These are phyloP conservation scores for Sarocladium strictum DNA, from an alignment of 2,329 filamentous ascomycete genomes.

Conservation along the genomic window DNA sequence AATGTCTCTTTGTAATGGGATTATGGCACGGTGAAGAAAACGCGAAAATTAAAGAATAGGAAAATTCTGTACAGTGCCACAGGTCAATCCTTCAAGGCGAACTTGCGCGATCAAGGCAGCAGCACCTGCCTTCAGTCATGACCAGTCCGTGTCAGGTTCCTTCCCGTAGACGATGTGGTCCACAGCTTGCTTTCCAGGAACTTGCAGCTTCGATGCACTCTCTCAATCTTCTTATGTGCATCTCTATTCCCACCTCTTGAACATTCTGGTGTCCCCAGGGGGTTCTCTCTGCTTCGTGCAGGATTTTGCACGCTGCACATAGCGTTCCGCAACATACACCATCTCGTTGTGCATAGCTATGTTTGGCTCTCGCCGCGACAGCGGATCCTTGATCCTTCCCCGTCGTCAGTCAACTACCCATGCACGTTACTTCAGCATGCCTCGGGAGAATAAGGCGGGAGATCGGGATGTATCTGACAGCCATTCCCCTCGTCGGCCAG, in stretches of 20 bases:
- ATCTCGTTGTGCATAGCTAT: too few species aligned
- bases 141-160: too few species aligned
- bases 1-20: constrained; percentile 30
- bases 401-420: not conserved
- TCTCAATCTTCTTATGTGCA: too few species aligned
- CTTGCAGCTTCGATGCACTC: not conserved
- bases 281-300: too few species aligned
- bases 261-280: too few species aligned
- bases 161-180: too few species aligned
- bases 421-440: not conserved
- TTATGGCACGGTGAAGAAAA: not conserved
- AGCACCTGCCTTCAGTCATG: too few species aligned
- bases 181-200: not conserved
- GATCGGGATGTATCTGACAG: not conserved
- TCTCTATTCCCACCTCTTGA: too few species aligned
- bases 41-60: too few species aligned
- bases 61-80: not conserved
- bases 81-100: not conserved
- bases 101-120: not conserved
- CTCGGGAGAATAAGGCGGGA: not conserved
- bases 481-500: not conserved
- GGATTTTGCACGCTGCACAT: too few species aligned
- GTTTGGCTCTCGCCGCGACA: not conserved
- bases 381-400: not conserved
- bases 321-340: too few species aligned